A percentile compares a stretch with the other conserved stretches of the same genome.
These are phyloP conservation scores for Picea sitchensis DNA, from an alignment of 75 land plant genomes.

Conservation along the genomic window DNA sequence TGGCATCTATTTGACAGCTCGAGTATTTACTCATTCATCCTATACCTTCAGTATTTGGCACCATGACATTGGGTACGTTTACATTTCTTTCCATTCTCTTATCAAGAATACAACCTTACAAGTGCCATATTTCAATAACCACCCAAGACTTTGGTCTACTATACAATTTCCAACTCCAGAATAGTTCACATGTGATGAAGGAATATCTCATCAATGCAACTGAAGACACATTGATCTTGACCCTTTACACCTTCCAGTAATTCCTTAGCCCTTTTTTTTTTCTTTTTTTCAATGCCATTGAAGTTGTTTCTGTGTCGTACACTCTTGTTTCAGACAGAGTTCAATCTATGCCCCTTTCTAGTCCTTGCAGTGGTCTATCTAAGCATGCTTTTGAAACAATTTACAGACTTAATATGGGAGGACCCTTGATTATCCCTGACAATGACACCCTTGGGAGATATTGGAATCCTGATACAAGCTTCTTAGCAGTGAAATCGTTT, in stretches of 20 bases:
- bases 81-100: conserved; percentile 7
- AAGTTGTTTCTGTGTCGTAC: conserved; percentile 33
- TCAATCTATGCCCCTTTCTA: conserved; percentile 45
- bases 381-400: conserved; percentile 11
- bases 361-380: conserved; percentile 40
- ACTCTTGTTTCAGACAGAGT: conserved; percentile 37
- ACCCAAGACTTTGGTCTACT: conserved; percentile 53
- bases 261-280: conserved; percentile 63
- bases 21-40: conserved; percentile 49
- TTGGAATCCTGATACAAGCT: conserved; percentile 24
- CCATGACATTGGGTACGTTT: conserved; percentile 60
- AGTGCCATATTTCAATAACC: conserved; percentile 38
- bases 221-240: conserved; percentile 34
- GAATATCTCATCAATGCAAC: conserved; percentile 72
- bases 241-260: conserved; percentile 46
- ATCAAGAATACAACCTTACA: conserved; percentile 31
- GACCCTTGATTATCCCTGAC: too few relatives aligned
- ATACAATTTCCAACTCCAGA: conserved; percentile 21
- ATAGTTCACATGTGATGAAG: conserved; percentile 21
- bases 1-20: conserved; percentile 10
- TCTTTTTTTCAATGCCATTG: conserved; percentile 23
- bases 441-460: too few relatives aligned
- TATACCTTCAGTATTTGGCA: conserved; percentile 52
- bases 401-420: too few relatives aligned
- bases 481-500: conserved; percentile 21